phyloP scores from a whole-genome alignment of 2,329 filamentous ascomycete genomes.

The Colletotrichum filicis region DNA sequence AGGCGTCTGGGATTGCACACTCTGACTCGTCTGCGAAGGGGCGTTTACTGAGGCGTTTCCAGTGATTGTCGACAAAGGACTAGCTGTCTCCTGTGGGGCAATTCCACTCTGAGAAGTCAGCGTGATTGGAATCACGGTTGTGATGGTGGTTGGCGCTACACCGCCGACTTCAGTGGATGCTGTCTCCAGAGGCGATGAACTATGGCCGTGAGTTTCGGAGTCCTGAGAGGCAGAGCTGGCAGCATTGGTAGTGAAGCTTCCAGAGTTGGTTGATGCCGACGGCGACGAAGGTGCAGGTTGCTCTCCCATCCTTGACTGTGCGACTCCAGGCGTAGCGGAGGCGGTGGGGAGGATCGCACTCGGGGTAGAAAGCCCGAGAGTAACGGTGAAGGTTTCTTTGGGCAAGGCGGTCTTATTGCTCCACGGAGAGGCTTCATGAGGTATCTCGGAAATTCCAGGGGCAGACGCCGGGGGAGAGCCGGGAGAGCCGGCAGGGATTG shows the following conservation, averaged over 20 bases:
- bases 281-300: background rate
- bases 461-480: background rate
- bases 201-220: background rate
- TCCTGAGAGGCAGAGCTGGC: background rate
- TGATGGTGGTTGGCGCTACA: background rate
- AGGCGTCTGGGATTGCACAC: background rate
- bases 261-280: background rate
- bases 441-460: background rate
- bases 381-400: background rate
- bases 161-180: background rate
- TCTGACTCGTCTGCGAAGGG: background rate
- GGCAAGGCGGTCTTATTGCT: background rate
- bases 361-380: background rate
- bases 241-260: background rate
- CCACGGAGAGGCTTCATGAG: background rate
- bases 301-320: background rate
- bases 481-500: background rate
- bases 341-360: background rate
- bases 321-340: background rate
- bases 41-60: background rate
- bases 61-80: background rate
- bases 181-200: background rate
- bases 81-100: background rate
- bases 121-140: background rate
- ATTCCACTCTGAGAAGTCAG: background rate